A percentile compares a stretch with the other conserved stretches of the same genome.
These are phyloP conservation scores for Huntiella bhutanensis DNA, from an alignment of 2,329 filamentous ascomycete genomes.

Conservation along the genomic window DNA sequence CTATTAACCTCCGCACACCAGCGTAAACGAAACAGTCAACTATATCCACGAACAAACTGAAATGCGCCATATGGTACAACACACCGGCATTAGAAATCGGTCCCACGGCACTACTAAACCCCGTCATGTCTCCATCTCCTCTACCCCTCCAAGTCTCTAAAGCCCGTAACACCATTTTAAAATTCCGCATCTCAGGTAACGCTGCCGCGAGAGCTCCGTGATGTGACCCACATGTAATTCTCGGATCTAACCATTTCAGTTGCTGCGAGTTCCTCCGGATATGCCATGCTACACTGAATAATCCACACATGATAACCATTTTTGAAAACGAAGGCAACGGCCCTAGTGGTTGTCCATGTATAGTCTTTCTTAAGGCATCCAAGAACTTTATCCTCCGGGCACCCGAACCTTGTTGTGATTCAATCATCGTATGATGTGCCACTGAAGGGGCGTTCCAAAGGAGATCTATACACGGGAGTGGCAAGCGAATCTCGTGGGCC, in stretches of 20 bases:
- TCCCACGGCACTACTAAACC: constrained; percentile 22
- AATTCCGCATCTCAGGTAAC: background rate
- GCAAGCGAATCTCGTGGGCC: constrained; percentile 71
- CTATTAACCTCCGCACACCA: constrained; percentile 56
- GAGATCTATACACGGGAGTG: constrained; percentile 70
- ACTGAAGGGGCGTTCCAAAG: constrained; percentile 70
- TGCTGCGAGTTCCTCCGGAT: constrained; percentile 75
- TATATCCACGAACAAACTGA: constrained; percentile 76
- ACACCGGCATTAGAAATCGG: constrained; percentile 65
- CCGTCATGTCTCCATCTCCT: constrained; percentile 49
- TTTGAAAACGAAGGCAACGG: constrained; percentile 57
- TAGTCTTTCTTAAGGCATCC: constrained; percentile 63
- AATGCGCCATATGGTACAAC: constrained; percentile 71
- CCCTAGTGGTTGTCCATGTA: constrained; percentile 62
- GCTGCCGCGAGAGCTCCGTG: background rate
- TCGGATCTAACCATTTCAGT: constrained; percentile 57
- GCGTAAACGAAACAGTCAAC: constrained; percentile 82
- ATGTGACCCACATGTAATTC: constrained; percentile 19
- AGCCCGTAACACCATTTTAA: constrained; percentile 53
- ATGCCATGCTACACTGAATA: constrained; percentile 85
- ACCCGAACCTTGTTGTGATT: constrained; percentile 48
- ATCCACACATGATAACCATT: constrained; percentile 75
- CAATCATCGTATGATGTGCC: constrained; percentile 56
- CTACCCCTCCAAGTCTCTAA: constrained; percentile 79
- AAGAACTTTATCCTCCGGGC: constrained; percentile 63